Conservation (phyloP, 768 basidiomycete genomes). For the Termitomyces sp. region DNA sequence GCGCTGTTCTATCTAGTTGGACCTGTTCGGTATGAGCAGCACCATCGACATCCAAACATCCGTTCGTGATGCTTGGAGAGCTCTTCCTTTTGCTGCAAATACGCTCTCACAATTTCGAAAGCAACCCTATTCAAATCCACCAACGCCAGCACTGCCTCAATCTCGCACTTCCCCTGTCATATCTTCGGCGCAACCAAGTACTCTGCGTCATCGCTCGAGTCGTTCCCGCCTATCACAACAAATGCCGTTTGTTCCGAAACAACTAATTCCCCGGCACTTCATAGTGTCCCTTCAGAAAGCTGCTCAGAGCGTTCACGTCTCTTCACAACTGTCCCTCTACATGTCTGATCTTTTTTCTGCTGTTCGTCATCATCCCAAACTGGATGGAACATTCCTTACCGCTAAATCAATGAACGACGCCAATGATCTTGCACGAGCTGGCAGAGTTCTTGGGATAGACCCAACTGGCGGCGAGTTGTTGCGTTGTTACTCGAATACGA, state of each 20-base stretch:
- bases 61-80: slow-evolving; percentile 29
- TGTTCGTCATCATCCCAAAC: slow-evolving; percentile 59
- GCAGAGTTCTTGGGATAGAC: slow-evolving; percentile 59
- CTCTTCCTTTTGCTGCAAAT: slow-evolving; percentile 21
- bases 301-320: slow-evolving; percentile 34
- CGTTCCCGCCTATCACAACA: slow-evolving; percentile 14
- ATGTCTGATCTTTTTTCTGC: slow-evolving; percentile 71
- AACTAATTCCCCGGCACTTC: slow-evolving; percentile 23
- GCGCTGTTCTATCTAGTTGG: slow-evolving; percentile 41
- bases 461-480: slow-evolving; percentile 52
- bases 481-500: neutral
- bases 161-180: slow-evolving; percentile 19
- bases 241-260: slow-evolving; percentile 20
- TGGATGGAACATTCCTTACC: slow-evolving; percentile 68
- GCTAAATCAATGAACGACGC: slow-evolving; percentile 56
- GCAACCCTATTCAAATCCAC: slow-evolving; percentile 24
- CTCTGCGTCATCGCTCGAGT: slow-evolving; percentile 11
- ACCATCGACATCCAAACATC: slow-evolving; percentile 46
- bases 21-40: slow-evolving; percentile 75
- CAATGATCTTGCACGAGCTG: slow-evolving; percentile 60
- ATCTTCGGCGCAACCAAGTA: slow-evolving; percentile 16
- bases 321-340: slow-evolving; percentile 54
- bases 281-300: slow-evolving; percentile 24
- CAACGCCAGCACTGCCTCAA: slow-evolving; percentile 19
- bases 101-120: slow-evolving; percentile 15